A percentile compares a stretch with the other conserved stretches of the same genome.
These are phyloP conservation scores for Phaeosphaeriaceae sp. DNA, from an alignment of 2,329 filamentous ascomycete species.

Conservation along the genomic window DNA sequence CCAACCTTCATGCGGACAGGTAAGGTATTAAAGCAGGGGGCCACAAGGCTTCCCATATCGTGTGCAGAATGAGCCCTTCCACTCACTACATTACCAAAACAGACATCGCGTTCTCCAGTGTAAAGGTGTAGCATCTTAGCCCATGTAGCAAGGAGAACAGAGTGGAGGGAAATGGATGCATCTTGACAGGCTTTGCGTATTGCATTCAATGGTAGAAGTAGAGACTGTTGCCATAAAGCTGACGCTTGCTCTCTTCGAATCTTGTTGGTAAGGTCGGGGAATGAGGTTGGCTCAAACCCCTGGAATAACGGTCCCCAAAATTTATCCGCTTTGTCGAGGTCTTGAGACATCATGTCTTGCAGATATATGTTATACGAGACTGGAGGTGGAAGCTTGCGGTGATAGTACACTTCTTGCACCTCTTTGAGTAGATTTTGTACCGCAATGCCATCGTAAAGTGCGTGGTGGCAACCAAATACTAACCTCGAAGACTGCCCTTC, in stretches of 20 bases:
- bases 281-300: constrained; percentile 56
- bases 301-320: constrained; percentile 71
- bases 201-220: constrained; percentile 30
- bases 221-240: neutral
- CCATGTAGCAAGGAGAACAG: constrained; percentile 76
- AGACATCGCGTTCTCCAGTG: constrained; percentile 68
- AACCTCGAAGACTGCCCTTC: constrained; percentile 38
- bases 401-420: constrained; percentile 65
- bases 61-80: constrained; percentile 73
- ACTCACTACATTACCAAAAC: constrained; percentile 86
- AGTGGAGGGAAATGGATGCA: constrained; percentile 59
- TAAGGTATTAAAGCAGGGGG: constrained; percentile 90
- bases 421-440: constrained; percentile 74
- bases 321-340: constrained; percentile 57
- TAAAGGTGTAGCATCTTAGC: constrained; percentile 66
- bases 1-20: constrained; percentile 69
- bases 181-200: constrained; percentile 29
- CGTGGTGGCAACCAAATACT: constrained; percentile 73
- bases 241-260: neutral
- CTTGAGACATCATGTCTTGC: constrained; percentile 59
- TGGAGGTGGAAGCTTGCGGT: constrained; percentile 55
- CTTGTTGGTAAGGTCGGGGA: constrained; percentile 43
- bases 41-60: constrained; percentile 74
- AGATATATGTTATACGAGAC: constrained; percentile 70
- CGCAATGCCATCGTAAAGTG: constrained; percentile 84